Conservation (phyloP, 257 asterid genomes). For the Sherardia arvensis region DNA sequence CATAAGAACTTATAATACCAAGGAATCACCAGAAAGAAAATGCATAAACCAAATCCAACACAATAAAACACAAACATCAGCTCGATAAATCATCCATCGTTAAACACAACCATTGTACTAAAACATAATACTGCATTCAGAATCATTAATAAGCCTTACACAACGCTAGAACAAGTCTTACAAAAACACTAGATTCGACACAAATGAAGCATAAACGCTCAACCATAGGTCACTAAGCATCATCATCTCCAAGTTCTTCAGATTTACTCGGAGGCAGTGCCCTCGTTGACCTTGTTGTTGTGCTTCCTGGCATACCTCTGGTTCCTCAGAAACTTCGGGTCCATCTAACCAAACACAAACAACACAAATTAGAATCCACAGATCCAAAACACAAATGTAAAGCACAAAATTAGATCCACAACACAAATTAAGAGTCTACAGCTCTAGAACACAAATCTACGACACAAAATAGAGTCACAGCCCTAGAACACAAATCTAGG, state of each 20-base stretch:
- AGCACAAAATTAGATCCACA: too few relatives aligned
- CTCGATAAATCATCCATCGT: not conserved
- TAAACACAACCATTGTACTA: not conserved
- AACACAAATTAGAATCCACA: too few relatives aligned
- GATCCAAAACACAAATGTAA: too few relatives aligned
- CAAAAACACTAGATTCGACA: not conserved
- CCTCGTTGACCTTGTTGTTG: conserved; percentile 46
- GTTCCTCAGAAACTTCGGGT: conserved; percentile 90
- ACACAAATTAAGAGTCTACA: too few relatives aligned
- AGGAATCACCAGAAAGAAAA: too few relatives aligned
- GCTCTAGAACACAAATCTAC: too few relatives aligned
- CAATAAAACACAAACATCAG: not conserved
- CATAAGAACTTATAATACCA: too few relatives aligned
- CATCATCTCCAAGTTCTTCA: not conserved
- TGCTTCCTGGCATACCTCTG: conserved; percentile 97
- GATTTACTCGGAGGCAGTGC: conserved; percentile 44
- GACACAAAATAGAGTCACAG: too few relatives aligned
- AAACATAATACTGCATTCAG: not conserved
- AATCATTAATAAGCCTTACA: not conserved
- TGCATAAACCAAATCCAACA: not conserved
- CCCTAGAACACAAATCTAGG: too few relatives aligned
- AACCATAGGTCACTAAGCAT: not conserved
- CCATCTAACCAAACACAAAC: conserved; percentile 40
- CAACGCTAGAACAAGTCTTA: too few relatives aligned
- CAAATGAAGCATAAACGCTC: not conserved